Conservation (phyloP, 306 rosid genomes). For the Amphicarpaea edgeworthii region DNA sequence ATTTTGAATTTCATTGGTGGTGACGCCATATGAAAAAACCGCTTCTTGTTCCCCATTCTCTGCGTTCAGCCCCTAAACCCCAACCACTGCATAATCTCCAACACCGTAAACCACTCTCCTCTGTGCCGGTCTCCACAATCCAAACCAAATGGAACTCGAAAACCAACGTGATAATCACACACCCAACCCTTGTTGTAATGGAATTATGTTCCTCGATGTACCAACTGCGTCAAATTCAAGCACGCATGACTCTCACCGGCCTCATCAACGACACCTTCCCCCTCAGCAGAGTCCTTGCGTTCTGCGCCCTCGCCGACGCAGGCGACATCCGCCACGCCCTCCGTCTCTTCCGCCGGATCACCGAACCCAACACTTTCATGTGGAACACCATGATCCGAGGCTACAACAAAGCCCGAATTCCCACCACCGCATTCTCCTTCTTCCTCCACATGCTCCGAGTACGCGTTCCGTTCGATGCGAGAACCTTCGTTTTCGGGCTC, state of each 20-base stretch:
- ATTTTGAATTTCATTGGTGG: background rate
- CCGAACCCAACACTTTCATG: constrained; percentile 71
- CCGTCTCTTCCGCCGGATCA: constrained; percentile 51
- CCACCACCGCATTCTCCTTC: constrained; percentile 55
- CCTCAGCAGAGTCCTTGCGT: constrained; percentile 71
- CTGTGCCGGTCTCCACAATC: constrained; percentile 2
- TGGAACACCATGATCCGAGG: constrained; percentile 91
- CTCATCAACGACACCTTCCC: constrained; percentile 74
- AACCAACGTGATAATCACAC: constrained; percentile 66
- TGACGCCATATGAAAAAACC: constrained; percentile 30
- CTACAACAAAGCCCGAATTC: constrained; percentile 49
- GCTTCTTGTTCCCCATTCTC: background rate
- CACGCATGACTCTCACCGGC: constrained; percentile 68
- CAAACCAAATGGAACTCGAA: constrained; percentile 70
- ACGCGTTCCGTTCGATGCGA: constrained; percentile 54
- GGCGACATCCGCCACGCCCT: constrained; percentile 66
- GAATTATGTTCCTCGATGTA: constrained; percentile 78
- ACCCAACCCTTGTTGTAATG: constrained; percentile 66
- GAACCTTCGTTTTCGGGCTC: constrained; percentile 66
- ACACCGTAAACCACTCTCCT: constrained; percentile 42
- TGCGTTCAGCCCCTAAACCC: background rate
- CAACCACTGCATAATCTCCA: background rate
- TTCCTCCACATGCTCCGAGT: constrained; percentile 55
- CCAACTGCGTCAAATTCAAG: constrained; percentile 79
- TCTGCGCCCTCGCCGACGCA: constrained; percentile 73